These are phyloP conservation scores for Calonectria pteridis DNA, from an alignment of 2,329 filamentous ascomycete genomes.

Conservation along the genomic window DNA sequence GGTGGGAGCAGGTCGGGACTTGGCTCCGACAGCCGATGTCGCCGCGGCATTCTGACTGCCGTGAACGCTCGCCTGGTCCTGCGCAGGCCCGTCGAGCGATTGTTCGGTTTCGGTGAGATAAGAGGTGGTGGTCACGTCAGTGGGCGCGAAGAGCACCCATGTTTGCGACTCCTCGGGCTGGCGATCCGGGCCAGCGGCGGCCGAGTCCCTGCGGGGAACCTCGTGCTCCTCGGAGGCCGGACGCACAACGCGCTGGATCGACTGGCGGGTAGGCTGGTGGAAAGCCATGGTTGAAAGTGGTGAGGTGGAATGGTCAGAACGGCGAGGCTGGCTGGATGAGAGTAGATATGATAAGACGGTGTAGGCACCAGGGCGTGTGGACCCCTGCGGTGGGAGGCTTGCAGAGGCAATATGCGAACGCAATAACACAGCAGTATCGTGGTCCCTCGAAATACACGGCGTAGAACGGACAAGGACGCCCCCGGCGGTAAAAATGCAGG, in stretches of 20 bases:
- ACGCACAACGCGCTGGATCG: slow-evolving; percentile 62
- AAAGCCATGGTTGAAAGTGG: slow-evolving; percentile 63
- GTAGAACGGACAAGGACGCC: not conserved
- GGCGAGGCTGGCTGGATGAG: slow-evolving; percentile 39
- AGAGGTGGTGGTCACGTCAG: slow-evolving; percentile 72
- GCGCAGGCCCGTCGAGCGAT: slow-evolving; percentile 74
- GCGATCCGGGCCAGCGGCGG: slow-evolving; percentile 48
- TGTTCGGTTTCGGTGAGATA: slow-evolving; percentile 77
- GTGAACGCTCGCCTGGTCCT: slow-evolving; percentile 83
- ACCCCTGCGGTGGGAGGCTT: slow-evolving; percentile 35
- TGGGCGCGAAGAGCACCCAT: slow-evolving; percentile 95
- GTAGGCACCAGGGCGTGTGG: slow-evolving; percentile 33
- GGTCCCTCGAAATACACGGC: slow-evolving; percentile 5
- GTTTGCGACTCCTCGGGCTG: slow-evolving; percentile 81
- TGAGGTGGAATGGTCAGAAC: slow-evolving; percentile 21
- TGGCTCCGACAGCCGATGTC: slow-evolving; percentile 67
- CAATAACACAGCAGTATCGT: slow-evolving; percentile 9
- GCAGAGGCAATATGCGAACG: slow-evolving; percentile 30
- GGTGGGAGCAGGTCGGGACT: slow-evolving; percentile 55
- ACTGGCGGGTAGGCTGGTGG: slow-evolving; percentile 69
- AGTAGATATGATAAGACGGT: slow-evolving; percentile 40
- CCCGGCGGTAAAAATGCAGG: not conserved
- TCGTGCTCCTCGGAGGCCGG: slow-evolving; percentile 56
- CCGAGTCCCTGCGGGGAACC: slow-evolving; percentile 39
- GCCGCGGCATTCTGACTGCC: slow-evolving; percentile 81